phyloP scores from a whole-genome alignment of 1,284 basidiomycete species.

The Ustilago xerochloae region DNA sequence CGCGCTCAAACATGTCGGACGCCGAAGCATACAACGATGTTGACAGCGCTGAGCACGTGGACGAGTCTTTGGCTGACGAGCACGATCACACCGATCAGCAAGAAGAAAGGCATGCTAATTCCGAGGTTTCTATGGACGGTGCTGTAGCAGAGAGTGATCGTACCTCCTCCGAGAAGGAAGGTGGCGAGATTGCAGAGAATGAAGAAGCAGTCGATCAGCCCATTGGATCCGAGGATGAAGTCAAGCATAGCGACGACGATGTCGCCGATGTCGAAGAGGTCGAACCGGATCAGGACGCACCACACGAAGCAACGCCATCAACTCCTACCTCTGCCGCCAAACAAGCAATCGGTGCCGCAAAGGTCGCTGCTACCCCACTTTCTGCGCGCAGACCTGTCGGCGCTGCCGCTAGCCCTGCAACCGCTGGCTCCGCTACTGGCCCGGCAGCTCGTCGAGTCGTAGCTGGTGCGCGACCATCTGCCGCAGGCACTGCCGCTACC shows the following conservation, averaged over 20 bases:
- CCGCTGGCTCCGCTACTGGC: slow-evolving; percentile 14
- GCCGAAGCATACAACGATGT: slow-evolving; percentile 13
- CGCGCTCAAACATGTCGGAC: slow-evolving; percentile 20
- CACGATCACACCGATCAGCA: slow-evolving; percentile 9
- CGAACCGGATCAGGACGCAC: not conserved
- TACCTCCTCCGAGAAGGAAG: slow-evolving; percentile 44
- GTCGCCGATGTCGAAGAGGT: not conserved
- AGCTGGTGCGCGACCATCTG: slow-evolving; percentile 28
- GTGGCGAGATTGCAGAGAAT: slow-evolving; percentile 14
- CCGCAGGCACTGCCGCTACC: slow-evolving; percentile 13
- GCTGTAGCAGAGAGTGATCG: slow-evolving; percentile 26
- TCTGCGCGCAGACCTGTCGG: slow-evolving; percentile 1
- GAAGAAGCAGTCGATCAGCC: slow-evolving; percentile 10
- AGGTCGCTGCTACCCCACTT: slow-evolving; percentile 1
- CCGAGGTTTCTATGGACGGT: slow-evolving; percentile 20
- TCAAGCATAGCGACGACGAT: slow-evolving; percentile 8
- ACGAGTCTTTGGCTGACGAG: slow-evolving; percentile 9
- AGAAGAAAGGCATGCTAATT: slow-evolving; percentile 3
- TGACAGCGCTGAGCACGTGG: slow-evolving; percentile 1
- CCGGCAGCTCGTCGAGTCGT: slow-evolving; percentile 27
- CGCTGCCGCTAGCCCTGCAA: slow-evolving; percentile 4
- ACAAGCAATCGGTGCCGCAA: not conserved
- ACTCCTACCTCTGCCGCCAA: slow-evolving; percentile 12
- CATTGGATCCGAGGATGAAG: slow-evolving; percentile 1
- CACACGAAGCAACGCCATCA: slow-evolving; percentile 15